phyloP scores from a whole-genome alignment of 2,329 filamentous ascomycete species.

The Zasmidium citrigriseum region DNA sequence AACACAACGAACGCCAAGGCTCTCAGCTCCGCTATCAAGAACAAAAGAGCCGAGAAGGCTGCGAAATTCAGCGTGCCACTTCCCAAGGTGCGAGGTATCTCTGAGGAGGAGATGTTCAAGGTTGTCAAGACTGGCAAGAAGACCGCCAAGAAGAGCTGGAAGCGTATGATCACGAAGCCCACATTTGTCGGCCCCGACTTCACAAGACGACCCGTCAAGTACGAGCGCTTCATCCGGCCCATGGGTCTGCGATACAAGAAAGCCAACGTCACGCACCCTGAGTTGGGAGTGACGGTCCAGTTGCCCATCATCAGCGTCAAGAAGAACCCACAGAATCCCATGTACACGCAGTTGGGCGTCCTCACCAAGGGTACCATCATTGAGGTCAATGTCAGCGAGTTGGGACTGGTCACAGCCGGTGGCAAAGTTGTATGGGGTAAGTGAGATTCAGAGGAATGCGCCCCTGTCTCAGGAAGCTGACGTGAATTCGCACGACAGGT shows the following conservation, averaged over 20 bases:
- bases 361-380: conserved; percentile 81
- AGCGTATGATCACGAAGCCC: conserved; percentile 69
- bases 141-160: conserved; percentile 80
- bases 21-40: conserved; percentile 84
- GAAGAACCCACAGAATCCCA: conserved; percentile 84
- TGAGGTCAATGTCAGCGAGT: conserved; percentile 90
- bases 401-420: conserved; percentile 85
- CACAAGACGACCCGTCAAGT: conserved; percentile 68
- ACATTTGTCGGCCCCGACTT: conserved; percentile 92
- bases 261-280: conserved; percentile 69
- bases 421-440: conserved; percentile 90
- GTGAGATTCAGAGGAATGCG: neutral
- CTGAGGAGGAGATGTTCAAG: conserved; percentile 97
- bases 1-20: conserved; percentile 71
- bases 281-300: conserved; percentile 84
- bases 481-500: conserved; percentile 1
- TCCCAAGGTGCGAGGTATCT: conserved; percentile 90
- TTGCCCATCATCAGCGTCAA: conserved; percentile 66
- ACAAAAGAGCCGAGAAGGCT: conserved; percentile 90
- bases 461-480: neutral
- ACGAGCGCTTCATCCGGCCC: conserved; percentile 69
- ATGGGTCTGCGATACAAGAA: conserved; percentile 78
- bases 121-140: conserved; percentile 96
- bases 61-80: conserved; percentile 90
- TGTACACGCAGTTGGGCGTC: conserved; percentile 91